phyloP scores from a whole-genome alignment of 208 protist genomes.

The Leptomonas pyrrhocoris region DNA sequence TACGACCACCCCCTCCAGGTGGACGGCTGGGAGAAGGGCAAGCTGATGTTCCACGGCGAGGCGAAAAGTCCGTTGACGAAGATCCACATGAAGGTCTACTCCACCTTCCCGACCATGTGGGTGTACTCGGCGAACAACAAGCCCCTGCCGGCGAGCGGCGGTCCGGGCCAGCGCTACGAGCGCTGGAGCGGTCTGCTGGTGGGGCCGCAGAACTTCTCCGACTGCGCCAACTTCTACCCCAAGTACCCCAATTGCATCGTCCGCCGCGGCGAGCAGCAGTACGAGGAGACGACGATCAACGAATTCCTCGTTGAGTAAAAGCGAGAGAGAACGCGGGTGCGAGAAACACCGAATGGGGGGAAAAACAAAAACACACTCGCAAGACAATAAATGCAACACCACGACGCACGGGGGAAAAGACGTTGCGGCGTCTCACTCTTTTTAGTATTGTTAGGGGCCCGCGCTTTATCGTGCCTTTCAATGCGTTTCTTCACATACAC shows the following conservation, averaged over 20 bases:
- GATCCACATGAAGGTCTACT: conserved; percentile 65
- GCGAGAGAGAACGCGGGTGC: not conserved
- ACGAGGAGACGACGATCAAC: conserved; percentile 53
- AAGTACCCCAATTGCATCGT: conserved; percentile 39
- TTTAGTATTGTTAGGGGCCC: no score
- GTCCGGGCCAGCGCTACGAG: conserved; percentile 49
- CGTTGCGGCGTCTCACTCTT: no score
- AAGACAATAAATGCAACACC: no score
- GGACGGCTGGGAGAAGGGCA: conserved; percentile 41
- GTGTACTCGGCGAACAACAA: conserved; percentile 80
- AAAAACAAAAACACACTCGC: not conserved
- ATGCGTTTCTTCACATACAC: no score
- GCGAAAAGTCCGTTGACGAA: conserved; percentile 46
- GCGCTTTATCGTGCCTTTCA: no score
- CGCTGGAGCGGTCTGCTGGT: conserved; percentile 48
- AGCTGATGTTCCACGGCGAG: conserved; percentile 50
- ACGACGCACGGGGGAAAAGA: no score
- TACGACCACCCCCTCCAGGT: conserved; percentile 64
- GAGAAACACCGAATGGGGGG: no score
- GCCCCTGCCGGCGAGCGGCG: conserved; percentile 39
- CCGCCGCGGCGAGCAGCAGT: conserved; percentile 45
- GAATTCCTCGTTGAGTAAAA: conserved; percentile 45
- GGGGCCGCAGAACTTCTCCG: conserved; percentile 57
- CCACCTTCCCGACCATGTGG: conserved; percentile 62
- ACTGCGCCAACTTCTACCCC: conserved; percentile 43